A percentile compares a stretch with the other conserved stretches of the same genome.
Evolutionary conservation across 2,329 filamentous ascomycete genomes (phyloP).

Genomic region (Aspergillus bombycis): DNA sequence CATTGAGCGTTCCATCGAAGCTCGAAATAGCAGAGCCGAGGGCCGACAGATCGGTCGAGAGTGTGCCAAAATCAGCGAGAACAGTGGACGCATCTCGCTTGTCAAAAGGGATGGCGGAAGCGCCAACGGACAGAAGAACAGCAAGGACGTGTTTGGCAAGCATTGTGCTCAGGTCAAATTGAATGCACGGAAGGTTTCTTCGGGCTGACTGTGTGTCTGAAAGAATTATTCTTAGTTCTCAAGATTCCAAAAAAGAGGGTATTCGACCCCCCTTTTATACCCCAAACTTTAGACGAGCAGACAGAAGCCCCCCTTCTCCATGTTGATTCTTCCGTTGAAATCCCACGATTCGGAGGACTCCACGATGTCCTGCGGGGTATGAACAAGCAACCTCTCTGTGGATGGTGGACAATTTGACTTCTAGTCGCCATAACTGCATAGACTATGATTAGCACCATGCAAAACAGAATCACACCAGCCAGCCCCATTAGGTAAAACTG

Average conservation of each 20-base stretch:
- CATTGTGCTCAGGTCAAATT: not conserved
- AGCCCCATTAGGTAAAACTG: not conserved
- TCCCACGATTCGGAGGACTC: not conserved
- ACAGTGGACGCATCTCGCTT: not conserved
- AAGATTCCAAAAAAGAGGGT: not conserved
- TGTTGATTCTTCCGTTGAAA: not conserved
- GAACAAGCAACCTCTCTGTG: not conserved
- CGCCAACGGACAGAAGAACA: not conserved
- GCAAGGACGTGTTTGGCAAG: not conserved
- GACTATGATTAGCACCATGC: not conserved
- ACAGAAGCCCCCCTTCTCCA: not conserved
- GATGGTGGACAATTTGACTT: not conserved
- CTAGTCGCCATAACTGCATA: not conserved
- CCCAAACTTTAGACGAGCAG: not conserved
- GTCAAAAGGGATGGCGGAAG: not conserved
- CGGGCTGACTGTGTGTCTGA: not conserved
- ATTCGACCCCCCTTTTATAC: not conserved
- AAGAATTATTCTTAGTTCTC: not conserved
- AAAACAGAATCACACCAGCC: not conserved
- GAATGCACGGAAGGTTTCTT: not conserved
- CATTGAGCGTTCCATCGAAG: not conserved
- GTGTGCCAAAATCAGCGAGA: not conserved
- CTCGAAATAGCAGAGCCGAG: not conserved
- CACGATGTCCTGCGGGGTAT: not conserved
- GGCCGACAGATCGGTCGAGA: not conserved